Evolutionary conservation across 257 asterid genomes (phyloP).

Genomic region (Nyctanthes arbortristis): DNA sequence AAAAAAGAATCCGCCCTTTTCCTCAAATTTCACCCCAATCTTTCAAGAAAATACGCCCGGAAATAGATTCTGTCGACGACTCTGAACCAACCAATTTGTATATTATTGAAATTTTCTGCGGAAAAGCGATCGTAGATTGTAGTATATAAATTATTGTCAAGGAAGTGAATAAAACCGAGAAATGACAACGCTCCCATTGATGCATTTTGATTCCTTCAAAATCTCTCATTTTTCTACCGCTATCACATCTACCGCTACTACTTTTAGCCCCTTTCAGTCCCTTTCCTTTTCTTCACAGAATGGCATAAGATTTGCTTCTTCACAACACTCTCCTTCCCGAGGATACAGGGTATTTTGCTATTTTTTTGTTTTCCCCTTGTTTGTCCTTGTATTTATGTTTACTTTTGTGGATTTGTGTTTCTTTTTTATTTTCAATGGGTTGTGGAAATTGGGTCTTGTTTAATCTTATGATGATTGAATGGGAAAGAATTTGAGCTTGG

Average conservation of each 20-base stretch:
- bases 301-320: slow-evolving; percentile 31
- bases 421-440: not conserved
- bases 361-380: not conserved
- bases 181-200: slow-evolving; percentile 44
- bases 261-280: slow-evolving; percentile 28
- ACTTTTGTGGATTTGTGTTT: not conserved
- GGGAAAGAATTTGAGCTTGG: slow-evolving; percentile 21
- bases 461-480: slow-evolving; percentile 14
- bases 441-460: slow-evolving; percentile 22
- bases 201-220: slow-evolving; percentile 41
- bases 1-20: slow-evolving; percentile 17
- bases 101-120: not conserved
- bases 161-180: slow-evolving; percentile 15
- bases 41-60: not conserved
- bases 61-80: not conserved
- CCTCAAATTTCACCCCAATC: slow-evolving; percentile 27
- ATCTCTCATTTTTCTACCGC: slow-evolving; percentile 32
- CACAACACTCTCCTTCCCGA: slow-evolving; percentile 25
- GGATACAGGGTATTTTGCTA: slow-evolving; percentile 36
- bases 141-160: not conserved
- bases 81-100: not conserved
- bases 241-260: slow-evolving; percentile 23
- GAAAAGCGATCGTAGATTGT: not conserved
- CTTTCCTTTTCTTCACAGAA: slow-evolving; percentile 24
- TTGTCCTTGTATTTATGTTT: not conserved